Evolutionary conservation across 139 green algal genomes (phyloP), one percentile per base, ranked within the genome.

Genomic region (Chlamydomonas incerta): DNA sequence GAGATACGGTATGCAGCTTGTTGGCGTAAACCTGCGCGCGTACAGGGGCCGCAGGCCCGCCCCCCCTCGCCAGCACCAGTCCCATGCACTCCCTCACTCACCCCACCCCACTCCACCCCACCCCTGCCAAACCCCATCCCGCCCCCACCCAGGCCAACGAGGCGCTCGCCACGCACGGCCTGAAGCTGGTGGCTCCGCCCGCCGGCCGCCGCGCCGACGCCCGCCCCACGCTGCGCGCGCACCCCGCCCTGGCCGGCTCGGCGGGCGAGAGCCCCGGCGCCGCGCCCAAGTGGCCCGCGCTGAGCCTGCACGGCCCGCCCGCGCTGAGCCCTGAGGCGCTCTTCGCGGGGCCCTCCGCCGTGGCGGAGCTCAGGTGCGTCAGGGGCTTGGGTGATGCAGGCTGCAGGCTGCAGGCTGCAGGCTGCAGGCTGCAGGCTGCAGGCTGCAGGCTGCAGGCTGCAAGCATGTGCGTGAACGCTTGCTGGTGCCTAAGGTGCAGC

Each of bases 241-340:
- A 8, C 41, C 6, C 41, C 41, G 41, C 6, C 41, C 8, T 50
- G 6, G 41, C 8, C 41, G 8, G 6, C 41, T 13, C 6, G 6
- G 41, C 6, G 6, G 41, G 41, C 41, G 41, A 50, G 6, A 8
- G 41, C 6, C 6, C 6, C 41, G 41, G 41, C 41, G 41, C 41
- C 6, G 41, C 41, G 5, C 41, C 81, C 41, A 94, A 93, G 87
- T 96, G 89, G 80, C 94, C 94, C 0, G 88, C 69, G 46, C 66
- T 92, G 68, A 95, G 90, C 1, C 74, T 96, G 75, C 94, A 96
- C 90, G 58, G 62, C n/a, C 75, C 90, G 28, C 93, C 93, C 35
- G 52, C 58, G 31, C 76, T 96, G 72, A 85, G 93, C 67, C 90
- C 88, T 0, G 50, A 80, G 20, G 67, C 15, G 8, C 20, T 10